phyloP scores from a whole-genome alignment of 768 basidiomycete species.

The Lanmaoa rubissima region DNA sequence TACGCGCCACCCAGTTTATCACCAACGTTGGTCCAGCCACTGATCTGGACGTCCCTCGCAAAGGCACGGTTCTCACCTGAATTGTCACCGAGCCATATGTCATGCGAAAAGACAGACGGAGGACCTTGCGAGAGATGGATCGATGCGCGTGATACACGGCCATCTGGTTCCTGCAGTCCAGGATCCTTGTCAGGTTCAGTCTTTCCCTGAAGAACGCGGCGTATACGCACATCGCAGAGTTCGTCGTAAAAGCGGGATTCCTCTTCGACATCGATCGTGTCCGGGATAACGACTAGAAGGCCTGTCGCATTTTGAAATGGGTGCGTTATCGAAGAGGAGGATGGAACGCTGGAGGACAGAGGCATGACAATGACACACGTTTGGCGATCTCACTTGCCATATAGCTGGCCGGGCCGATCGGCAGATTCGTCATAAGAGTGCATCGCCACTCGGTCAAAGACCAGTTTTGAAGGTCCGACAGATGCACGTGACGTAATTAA shows the following conservation, averaged over 20 bases:
- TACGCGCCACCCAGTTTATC: constrained; percentile 64
- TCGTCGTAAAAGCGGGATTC: constrained; percentile 67
- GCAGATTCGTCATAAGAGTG: background rate
- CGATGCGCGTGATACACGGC: constrained; percentile 22
- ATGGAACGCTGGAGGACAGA: constrained; percentile 4
- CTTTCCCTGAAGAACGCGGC: background rate
- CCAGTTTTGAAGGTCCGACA: too few species aligned
- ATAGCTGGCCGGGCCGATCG: background rate
- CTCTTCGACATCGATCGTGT: constrained; percentile 64
- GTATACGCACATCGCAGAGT: constrained; percentile 44
- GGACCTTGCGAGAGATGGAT: constrained; percentile 32
- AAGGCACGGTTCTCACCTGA: constrained; percentile 53
- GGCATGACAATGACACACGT: constrained; percentile 5
- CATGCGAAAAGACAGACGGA: constrained; percentile 61
- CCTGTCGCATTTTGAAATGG: constrained; percentile 48
- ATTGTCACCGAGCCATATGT: constrained; percentile 70
- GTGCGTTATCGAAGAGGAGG: constrained; percentile 23
- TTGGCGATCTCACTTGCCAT: background rate
- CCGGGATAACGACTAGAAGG: constrained; percentile 53
- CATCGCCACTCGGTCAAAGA: too few species aligned
- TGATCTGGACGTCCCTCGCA: constrained; percentile 61
- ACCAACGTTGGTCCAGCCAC: constrained; percentile 72
- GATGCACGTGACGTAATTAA: too few species aligned
- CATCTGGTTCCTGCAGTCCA: constrained; percentile 22
- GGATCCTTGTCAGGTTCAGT: background rate